Conservation (phyloP, 1,284 basidiomycete species). For the Ustilago trichophora region DNA sequence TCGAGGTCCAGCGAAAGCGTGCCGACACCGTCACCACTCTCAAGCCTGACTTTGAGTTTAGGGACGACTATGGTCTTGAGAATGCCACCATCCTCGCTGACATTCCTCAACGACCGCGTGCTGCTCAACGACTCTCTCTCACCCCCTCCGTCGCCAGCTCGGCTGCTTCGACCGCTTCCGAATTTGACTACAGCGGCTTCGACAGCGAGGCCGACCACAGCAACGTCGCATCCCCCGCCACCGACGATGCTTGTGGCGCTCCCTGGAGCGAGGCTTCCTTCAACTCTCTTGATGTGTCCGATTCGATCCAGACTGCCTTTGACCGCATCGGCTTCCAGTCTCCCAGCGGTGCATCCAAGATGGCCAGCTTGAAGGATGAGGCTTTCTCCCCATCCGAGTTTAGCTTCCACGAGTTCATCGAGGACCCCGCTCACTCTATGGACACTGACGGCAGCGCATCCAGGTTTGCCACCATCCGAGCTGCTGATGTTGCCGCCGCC, state of each 20-base stretch:
- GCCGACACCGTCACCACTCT: conserved; percentile 50
- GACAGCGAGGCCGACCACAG: conserved; percentile 39
- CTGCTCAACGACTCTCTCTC: conserved; percentile 49
- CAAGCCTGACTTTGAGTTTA: conserved; percentile 48
- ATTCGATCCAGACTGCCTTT: conserved; percentile 34
- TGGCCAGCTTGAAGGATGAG: conserved; percentile 12
- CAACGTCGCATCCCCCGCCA: conserved; percentile 25
- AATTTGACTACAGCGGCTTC: conserved; percentile 42
- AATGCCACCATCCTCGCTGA: conserved; percentile 25
- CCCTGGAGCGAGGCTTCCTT: conserved; percentile 20
- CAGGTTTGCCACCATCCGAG: conserved; percentile 4
- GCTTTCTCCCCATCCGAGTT: conserved; percentile 24
- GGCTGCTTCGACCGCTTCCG: conserved; percentile 51
- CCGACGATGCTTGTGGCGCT: conserved; percentile 19
- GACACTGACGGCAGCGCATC: conserved; percentile 2
- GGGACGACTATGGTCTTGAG: conserved; percentile 19
- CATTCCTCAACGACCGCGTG: conserved; percentile 41
- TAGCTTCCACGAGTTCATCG: conserved; percentile 57
- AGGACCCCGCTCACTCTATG: conserved; percentile 22
- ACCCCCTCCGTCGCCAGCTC: conserved; percentile 53
- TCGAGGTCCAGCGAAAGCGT: conserved; percentile 45
- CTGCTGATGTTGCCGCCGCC: neutral
- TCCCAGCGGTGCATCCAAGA: conserved; percentile 14
- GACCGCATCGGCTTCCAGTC: conserved; percentile 42
- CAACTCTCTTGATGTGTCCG: conserved; percentile 16